Percentiles rank a stretch among this genome's conserved stretches.
Evolutionary conservation across 2,329 filamentous ascomycete species (phyloP).

Genomic region (Aspergillus sp.): DNA sequence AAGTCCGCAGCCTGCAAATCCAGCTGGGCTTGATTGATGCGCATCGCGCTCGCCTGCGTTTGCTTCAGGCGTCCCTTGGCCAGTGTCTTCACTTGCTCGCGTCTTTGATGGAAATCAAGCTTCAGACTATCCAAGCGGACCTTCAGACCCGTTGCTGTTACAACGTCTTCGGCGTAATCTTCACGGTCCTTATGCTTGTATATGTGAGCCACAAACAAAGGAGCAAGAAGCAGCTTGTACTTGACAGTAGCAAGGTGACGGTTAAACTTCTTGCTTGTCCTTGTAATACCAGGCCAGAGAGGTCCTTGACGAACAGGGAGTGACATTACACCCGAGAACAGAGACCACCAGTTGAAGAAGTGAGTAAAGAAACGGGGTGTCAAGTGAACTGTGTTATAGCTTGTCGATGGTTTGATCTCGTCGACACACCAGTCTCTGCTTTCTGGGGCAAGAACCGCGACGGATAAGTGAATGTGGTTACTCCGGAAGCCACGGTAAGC

Average conservation of each 20-base stretch:
- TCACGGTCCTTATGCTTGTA: conserved; percentile 98
- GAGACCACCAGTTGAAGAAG: conserved; percentile 96
- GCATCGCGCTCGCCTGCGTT: conserved; percentile 83
- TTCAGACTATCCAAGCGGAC: conserved; percentile 95
- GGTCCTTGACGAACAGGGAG: conserved; percentile 87
- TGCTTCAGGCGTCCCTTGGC: conserved; percentile 72
- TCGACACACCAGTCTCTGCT: conserved; percentile 81
- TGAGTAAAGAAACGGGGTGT: conserved; percentile 96
- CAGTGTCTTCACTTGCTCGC: conserved; percentile 83
- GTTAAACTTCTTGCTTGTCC: conserved; percentile 97
- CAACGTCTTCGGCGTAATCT: conserved; percentile 70
- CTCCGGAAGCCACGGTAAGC: conserved; percentile 97
- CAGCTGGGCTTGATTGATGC: conserved; percentile 89
- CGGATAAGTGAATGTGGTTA: conserved; percentile 91
- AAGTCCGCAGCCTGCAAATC: conserved; percentile 90
- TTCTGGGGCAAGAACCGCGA: conserved; percentile 81
- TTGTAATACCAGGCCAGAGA: conserved; percentile 87
- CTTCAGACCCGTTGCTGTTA: conserved; percentile 94
- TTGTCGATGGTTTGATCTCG: conserved; percentile 70
- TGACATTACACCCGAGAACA: conserved; percentile 93
- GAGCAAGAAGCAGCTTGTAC: conserved; percentile 88
- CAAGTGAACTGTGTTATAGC: conserved; percentile 94
- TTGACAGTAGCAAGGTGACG: conserved; percentile 97
- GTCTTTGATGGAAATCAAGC: conserved; percentile 88
- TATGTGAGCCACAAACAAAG: conserved; percentile 90